Base-by-base conservation (phyloP, 306 rosid species). In the Hippophae gyantsensis region DNA sequence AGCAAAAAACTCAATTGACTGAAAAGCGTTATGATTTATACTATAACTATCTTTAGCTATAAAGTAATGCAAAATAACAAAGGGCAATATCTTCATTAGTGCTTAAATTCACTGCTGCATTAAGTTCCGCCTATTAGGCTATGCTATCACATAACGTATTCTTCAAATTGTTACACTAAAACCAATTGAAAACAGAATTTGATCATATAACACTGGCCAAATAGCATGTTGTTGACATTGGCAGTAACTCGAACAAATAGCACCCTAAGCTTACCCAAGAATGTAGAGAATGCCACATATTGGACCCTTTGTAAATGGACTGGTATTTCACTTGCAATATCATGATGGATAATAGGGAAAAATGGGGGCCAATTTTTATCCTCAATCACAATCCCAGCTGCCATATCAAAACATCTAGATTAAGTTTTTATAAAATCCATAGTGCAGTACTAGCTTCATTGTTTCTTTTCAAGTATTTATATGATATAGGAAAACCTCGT, bases 311-410 rank as follows among this genome's bases (percentile, higher is more conserved):
- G 99, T 42, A 88, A 89, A 76, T 93, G 99, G 62, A 93, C 70
- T 13, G 99, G 99, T 74, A 88, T 88, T 72, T 93, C 99, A 38
- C 74, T 86, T 42, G 75, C 77, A 84, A 92, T 86, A 79, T 93
- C 84, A 68, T 93, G 90, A 73, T 93, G 99, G 73, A 93, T 88
- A 68, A 93, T 18, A 60, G 97, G 99, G 3, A 72, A 80, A 80
- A 85, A 85, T 38, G 97, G 94, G 42, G 99, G 97, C 95, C 95
- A 93, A 54, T 84, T 93, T 76, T 93, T 93, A 54, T 88, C 96
- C 79, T 84, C 93, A 63, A 82, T 67, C 18, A 79, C 78, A 72
- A 85, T 66, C 60, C 97, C 97, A 74, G 90, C 97, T 93, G 94
- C 74, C 54, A 68, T 69, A 58, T 63, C 14, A 59, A 57, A 49